phyloP scores from a whole-genome alignment of 768 basidiomycete genomes.

The Trametes gibbosa region DNA sequence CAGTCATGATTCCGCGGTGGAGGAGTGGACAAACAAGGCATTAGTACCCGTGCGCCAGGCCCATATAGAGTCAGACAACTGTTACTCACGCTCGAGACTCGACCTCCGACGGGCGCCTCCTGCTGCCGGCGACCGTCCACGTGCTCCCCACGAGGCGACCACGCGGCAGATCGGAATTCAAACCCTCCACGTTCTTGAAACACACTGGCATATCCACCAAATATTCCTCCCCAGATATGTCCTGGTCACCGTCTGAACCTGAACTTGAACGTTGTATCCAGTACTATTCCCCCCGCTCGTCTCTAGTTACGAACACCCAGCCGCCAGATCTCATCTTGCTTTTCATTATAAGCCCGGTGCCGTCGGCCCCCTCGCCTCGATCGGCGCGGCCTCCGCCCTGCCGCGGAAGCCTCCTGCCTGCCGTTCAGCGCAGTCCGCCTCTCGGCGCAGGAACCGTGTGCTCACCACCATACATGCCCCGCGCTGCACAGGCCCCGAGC shows the following conservation, averaged over 20 bases:
- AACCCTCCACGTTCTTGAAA: constrained; percentile 17
- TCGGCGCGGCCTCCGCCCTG: background rate
- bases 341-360: constrained; percentile 2
- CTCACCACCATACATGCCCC: background rate
- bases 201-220: background rate
- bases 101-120: too few relatives aligned
- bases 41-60: background rate
- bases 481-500: constrained; percentile 2
- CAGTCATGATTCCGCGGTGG: constrained; percentile 9
- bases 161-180: constrained; percentile 22
- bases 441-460: background rate
- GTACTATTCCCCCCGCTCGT: too few relatives aligned
- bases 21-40: constrained; percentile 17
- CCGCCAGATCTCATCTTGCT: constrained; percentile 15
- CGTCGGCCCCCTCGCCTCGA: background rate
- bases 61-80: constrained; percentile 7
- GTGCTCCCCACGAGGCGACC: constrained; percentile 24
- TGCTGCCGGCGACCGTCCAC: constrained; percentile 15
- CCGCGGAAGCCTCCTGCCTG: background rate
- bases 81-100: too few relatives aligned
- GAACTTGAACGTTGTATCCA: too few relatives aligned
- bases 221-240: too few relatives aligned
- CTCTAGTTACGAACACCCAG: background rate
- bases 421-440: background rate
- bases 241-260: too few relatives aligned